Conservation (phyloP, 73 alveolate species). For the Halteria grandinella region DNA sequence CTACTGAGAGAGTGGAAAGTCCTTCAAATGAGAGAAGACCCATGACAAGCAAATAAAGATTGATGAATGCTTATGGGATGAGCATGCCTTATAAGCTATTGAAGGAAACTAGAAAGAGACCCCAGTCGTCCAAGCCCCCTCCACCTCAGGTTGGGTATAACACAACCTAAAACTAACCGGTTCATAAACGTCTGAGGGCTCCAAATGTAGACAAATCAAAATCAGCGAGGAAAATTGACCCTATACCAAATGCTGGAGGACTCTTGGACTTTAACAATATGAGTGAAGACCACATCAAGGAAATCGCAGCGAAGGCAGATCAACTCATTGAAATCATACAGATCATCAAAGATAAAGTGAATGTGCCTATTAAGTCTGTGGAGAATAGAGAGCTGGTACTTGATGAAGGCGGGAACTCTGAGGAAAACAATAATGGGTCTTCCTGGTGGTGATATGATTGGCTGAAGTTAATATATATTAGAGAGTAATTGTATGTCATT, state of each 20-base stretch:
- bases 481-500: neutral
- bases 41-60: no score
- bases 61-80: neutral
- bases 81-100: no score
- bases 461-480: neutral
- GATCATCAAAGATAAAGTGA: no score
- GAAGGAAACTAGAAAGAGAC: neutral
- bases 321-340: neutral
- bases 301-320: neutral
- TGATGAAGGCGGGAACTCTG: no score
- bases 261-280: neutral
- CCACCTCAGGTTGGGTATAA: no score
- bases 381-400: no score
- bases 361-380: no score
- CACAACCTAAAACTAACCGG: no score
- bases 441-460: neutral
- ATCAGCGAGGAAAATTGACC: no score
- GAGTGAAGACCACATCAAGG: neutral
- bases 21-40: no score
- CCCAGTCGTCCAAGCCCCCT: neutral
- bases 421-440: neutral
- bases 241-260: neutral
- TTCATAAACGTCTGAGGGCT: neutral
- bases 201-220: neutral
- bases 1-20: no score